Base-by-base conservation (phyloP, 805 yeast species). In the Candida nanaspora region DNA sequence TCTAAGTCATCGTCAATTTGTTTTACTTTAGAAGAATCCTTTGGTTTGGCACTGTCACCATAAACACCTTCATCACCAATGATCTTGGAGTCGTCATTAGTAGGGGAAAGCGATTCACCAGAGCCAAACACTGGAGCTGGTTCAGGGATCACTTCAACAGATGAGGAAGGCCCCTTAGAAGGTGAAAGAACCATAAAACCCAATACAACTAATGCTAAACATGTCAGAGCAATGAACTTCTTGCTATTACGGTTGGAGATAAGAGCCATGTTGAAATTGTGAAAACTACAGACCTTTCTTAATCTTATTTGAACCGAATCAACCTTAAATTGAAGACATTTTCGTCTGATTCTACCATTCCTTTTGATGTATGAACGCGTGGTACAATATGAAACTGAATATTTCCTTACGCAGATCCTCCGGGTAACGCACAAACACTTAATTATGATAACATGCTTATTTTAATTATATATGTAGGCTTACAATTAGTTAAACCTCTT, bases 181-280 rank as follows among this genome's bases (percentile, higher is more conserved):
- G 32, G 32, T 7, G 32, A 67, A 39, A 80, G 62, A 48, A 78
- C 67, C 30, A 72, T 60, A 19, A 78, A 63, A 40, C 80, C 56
- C 50, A 70, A 66, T 38, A 80, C 57, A 25, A 78, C 57, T 20
- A 74, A 73, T 33, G 77, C 49, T 2, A 46, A 43, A 29, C 49
- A 53, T 11, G 79, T 72, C 11, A 74, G 74, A 11, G 76, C 55
- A 14, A 74, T 47, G 45, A 74, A 68, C 44, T 84, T 76, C 49
- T 72, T 62, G 57, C 74, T 75, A 53, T 34, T 34, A 34, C 37
- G 37, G 13, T 33, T 33, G 3, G 35, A 33, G n/a, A 33, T 3
- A 5, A 33, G 4, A 14, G 35, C 27, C 11, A 23, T 23, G 27
- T 23, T 23, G 27, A n/a, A n/a, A n/a, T n/a, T n/a, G n/a, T n/a